A percentile compares a stretch with the other conserved stretches of the same genome.
These are phyloP conservation scores for Trametes pubescens DNA, from an alignment of 1,284 basidiomycete genomes.

Conservation along the genomic window DNA sequence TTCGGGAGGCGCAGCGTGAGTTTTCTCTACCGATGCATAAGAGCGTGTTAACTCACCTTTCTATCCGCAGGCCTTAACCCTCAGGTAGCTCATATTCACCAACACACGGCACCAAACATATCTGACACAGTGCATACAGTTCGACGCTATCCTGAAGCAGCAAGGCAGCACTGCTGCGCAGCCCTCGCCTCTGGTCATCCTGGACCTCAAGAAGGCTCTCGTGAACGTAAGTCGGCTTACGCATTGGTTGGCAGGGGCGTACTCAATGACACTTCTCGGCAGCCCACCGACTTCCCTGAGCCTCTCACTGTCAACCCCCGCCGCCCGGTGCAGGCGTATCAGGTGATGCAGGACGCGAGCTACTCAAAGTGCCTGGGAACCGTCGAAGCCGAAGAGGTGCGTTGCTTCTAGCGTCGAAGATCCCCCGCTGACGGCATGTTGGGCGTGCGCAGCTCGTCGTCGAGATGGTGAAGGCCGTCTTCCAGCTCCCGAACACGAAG, in stretches of 20 bases:
- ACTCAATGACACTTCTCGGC: background rate
- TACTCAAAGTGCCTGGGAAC: slow-evolving; percentile 55
- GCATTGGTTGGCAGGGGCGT: background rate
- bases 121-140: slow-evolving; percentile 38
- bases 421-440: background rate
- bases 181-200: slow-evolving; percentile 54
- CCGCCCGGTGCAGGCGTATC: slow-evolving; percentile 48
- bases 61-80: slow-evolving; percentile 22
- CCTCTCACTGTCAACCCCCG: slow-evolving; percentile 50
- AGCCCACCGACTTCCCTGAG: slow-evolving; percentile 54
- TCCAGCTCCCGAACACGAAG: slow-evolving; percentile 54
- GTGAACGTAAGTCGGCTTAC: slow-evolving; percentile 49
- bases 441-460: slow-evolving; percentile 42
- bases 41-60: background rate
- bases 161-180: slow-evolving; percentile 47
- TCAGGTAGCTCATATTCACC: slow-evolving; percentile 11
- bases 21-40: slow-evolving; percentile 14
- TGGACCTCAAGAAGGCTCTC: slow-evolving; percentile 58
- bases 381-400: slow-evolving; percentile 46
- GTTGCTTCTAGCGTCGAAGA: background rate
- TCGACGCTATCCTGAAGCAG: slow-evolving; percentile 55
- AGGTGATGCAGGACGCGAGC: slow-evolving; percentile 51
- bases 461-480: slow-evolving; percentile 55
- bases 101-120: slow-evolving; percentile 36
- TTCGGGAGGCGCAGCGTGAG: slow-evolving; percentile 61